A percentile compares a stretch with the other conserved stretches of the same genome.
Evolutionary conservation across 345 rosid genomes (phyloP).

Genomic region (Syzygium jambos): DNA sequence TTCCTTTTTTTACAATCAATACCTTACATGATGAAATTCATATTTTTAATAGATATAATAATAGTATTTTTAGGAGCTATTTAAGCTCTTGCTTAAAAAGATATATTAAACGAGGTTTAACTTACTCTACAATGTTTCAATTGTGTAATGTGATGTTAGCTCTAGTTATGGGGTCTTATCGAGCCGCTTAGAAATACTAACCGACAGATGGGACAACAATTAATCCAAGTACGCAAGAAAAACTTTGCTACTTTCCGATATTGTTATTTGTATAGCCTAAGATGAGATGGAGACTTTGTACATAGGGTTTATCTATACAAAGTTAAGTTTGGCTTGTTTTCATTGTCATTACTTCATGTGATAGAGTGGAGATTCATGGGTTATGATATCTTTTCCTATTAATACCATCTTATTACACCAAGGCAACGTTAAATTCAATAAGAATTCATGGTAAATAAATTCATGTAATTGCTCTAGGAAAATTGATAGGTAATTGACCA

Average conservation of each 20-base stretch:
- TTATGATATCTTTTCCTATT: not conserved
- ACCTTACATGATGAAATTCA: not conserved
- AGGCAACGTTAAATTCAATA: not conserved
- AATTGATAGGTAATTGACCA: not conserved
- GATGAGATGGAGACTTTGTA: not conserved
- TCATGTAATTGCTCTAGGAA: not conserved
- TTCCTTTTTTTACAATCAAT: not conserved
- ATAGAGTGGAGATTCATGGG: not conserved
- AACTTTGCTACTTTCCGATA: not conserved
- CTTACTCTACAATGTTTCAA: not conserved
- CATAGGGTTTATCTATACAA: not conserved
- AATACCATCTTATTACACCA: not conserved
- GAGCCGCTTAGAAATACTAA: not conserved
- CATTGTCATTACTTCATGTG: not conserved
- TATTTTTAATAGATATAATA: not conserved
- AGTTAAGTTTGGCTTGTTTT: not conserved
- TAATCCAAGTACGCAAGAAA: not conserved
- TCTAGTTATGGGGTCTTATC: not conserved
- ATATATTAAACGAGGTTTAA: not conserved
- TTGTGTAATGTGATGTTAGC: not conserved
- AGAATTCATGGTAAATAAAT: not conserved
- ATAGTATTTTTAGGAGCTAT: not conserved
- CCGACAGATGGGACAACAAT: not conserved
- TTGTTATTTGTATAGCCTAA: not conserved
- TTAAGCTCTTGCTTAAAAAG: not conserved